Base-by-base conservation (phyloP, 768 basidiomycete species). In the Boletus speciosus region DNA sequence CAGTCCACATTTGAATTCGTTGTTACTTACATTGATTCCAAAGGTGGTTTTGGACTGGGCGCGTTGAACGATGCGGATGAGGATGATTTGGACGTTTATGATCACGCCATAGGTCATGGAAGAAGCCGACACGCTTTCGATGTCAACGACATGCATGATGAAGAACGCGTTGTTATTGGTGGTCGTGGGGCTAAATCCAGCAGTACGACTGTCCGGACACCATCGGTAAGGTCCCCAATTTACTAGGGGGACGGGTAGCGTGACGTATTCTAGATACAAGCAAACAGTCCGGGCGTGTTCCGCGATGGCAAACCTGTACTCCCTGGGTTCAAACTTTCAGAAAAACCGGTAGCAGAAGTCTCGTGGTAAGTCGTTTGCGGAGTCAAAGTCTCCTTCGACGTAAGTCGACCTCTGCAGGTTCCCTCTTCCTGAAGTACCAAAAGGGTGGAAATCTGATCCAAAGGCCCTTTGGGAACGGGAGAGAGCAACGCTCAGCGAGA, bases 51-150 rank as follows among this genome's bases (percentile, higher is more conserved):
- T 63, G 93, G 93, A 36, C 75, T 95, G 16, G 92, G 93, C 6
- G 91, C 90, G 1, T 71, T 93, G 16, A 97, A 96, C 64, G 94
- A 97, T 51, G 94, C 92, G 2, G 95, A 98, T 46, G 92, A 95
- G 44, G 94, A 98, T 65, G 94, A 94, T 64, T 49, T 91, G 34
- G 92, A 94, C 60, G 76, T 93, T 5, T 95, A 94, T 60, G 90
- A 92, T 60, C 71, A 74, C 37, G 29, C 65, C 1, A 62, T 60
- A 2, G 51, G 68, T 32, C 64, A 65, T 14, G 71, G 74, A 15
- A 73, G 77, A 56, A 79, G 73, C 54, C 76, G 80, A 37, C 75
- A 82, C 41, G 87, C 88, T 7, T 90, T 86, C 62, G 88, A 93
- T 60, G 72, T 74, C 31, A 71, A 70, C 16, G 85, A 86, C 15